Base-by-base conservation (phyloP, 768 basidiomycete species). In the Candolleomyces efflorescens region DNA sequence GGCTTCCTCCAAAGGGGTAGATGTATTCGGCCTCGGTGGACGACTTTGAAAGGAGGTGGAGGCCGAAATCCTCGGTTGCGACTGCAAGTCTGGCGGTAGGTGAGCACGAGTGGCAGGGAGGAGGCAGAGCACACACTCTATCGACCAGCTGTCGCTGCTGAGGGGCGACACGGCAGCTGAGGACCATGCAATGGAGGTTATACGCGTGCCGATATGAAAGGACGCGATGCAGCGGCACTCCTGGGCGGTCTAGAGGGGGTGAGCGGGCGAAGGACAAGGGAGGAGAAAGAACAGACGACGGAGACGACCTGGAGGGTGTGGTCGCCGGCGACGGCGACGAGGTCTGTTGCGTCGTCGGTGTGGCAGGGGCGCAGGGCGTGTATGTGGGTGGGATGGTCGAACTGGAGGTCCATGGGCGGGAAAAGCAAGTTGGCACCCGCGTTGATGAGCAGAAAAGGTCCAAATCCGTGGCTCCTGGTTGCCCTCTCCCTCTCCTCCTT, bases 101-200 rank as follows among this genome's bases (percentile, higher is more conserved):
- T 56, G 59, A 56, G 27, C 24, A 3, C 24, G 38, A 38, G 36
- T 22, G 43, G 41, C 26, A n/a, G 24, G 52, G 26, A 27, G 62
- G 45, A 32, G 15, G 53, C 41, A 32, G 18, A 32, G n/a, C 51
- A 74, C 83, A 60, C 61, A 92, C 91, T 92, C 87, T 32, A 92
- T 74, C 52, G 78, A 67, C 91, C 91, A 93, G 38, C 79, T 72
- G 55, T 86, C 84, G 54, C 79, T 79, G 18, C 72, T 71, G 13
- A 83, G 80, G 2, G 90, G 87, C 5, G 91, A 92, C 5, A 83
- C 72, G 6, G 88, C 76, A 12, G 77, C 74, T 41, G 89, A 78
- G 2, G 91, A 92, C 86, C 89, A 93, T 2, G 91, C 89, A 13
- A 93, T 69, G 4, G 92, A 82, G 2, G 88, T 90, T 44, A 89